A percentile compares a stretch with the other conserved stretches of the same genome.
These are phyloP conservation scores for Trametes villosa DNA, from an alignment of 768 basidiomycete genomes.

Conservation along the genomic window DNA sequence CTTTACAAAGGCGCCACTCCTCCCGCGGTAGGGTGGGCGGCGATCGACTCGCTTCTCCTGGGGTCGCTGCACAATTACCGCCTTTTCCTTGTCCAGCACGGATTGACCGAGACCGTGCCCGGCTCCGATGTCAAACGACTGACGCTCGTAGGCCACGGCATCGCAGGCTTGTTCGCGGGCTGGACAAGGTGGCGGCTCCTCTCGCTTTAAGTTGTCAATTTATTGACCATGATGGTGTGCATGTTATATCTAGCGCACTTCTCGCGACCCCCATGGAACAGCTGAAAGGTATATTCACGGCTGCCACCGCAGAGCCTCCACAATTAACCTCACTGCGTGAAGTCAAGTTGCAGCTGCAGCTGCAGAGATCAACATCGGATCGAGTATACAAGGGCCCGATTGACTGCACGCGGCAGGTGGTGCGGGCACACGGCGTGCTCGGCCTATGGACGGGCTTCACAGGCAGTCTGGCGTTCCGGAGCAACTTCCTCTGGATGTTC, in stretches of 20 bases:
- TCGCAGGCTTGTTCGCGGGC: slow-evolving; percentile 71
- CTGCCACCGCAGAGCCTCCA: too few relatives aligned
- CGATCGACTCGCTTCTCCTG: slow-evolving; percentile 70
- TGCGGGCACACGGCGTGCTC: slow-evolving; percentile 59
- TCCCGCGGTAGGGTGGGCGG: slow-evolving; percentile 74
- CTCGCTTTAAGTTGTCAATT: not conserved
- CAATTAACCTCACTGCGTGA: too few relatives aligned
- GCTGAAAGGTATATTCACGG: slow-evolving; percentile 52
- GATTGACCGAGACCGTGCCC: slow-evolving; percentile 56
- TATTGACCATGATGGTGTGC: not conserved
- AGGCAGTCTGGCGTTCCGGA: slow-evolving; percentile 71
- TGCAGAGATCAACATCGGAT: slow-evolving; percentile 51
- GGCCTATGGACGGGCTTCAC: slow-evolving; percentile 81
- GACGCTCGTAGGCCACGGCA: slow-evolving; percentile 64
- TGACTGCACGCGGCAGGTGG: slow-evolving; percentile 67
- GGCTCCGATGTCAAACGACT: slow-evolving; percentile 52
- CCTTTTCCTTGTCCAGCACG: slow-evolving; percentile 54
- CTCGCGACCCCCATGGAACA: slow-evolving; percentile 80
- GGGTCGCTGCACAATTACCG: slow-evolving; percentile 78
- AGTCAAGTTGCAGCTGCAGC: slow-evolving; percentile 73
- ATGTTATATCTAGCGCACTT: slow-evolving; percentile 49
- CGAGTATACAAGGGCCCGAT: slow-evolving; percentile 68
- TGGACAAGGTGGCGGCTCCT: slow-evolving; percentile 70
- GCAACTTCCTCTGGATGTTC: slow-evolving; percentile 83
- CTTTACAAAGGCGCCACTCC: slow-evolving; percentile 79